These are phyloP conservation scores for Suillus spraguei DNA, from an alignment of 768 basidiomycete species.

Conservation along the genomic window DNA sequence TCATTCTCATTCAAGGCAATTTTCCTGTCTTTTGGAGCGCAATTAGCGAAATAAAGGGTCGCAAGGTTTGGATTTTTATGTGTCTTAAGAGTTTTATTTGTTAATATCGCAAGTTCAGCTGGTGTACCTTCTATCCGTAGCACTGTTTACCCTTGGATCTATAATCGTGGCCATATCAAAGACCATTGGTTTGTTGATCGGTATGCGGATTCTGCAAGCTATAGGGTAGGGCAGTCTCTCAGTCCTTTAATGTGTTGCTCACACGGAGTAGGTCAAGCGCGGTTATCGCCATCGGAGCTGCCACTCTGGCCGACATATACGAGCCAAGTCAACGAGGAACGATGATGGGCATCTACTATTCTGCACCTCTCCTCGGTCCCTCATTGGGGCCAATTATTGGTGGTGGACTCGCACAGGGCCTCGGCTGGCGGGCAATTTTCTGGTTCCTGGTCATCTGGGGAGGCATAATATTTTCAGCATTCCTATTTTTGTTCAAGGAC, in stretches of 20 bases:
- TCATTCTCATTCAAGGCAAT: slow-evolving; percentile 70
- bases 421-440: slow-evolving; percentile 83
- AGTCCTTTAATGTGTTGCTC: neutral
- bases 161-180: slow-evolving; percentile 59
- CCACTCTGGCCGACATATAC: slow-evolving; percentile 79
- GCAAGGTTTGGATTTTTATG: slow-evolving; percentile 48
- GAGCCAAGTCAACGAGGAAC: slow-evolving; percentile 79
- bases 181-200: slow-evolving; percentile 62
- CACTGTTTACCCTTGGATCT: slow-evolving; percentile 57
- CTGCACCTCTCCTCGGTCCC: slow-evolving; percentile 74
- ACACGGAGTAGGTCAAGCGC: slow-evolving; percentile 54
- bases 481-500: slow-evolving; percentile 73
- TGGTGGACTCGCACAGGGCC: slow-evolving; percentile 63
- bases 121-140: slow-evolving; percentile 57
- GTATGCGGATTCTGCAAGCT: slow-evolving; percentile 67
- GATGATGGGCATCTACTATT: slow-evolving; percentile 84
- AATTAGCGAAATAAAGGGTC: slow-evolving; percentile 74
- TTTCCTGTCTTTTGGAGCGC: slow-evolving; percentile 71
- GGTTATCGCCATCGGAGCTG: slow-evolving; percentile 73
- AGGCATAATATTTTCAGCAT: slow-evolving; percentile 53
- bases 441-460: slow-evolving; percentile 76
- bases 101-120: slow-evolving; percentile 33
- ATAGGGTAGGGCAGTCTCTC: slow-evolving; percentile 45
- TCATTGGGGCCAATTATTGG: slow-evolving; percentile 71
- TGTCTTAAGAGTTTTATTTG: neutral